Evolutionary conservation across 208 protist species (phyloP).

Genomic region (Herpetomonas tarakana): DNA sequence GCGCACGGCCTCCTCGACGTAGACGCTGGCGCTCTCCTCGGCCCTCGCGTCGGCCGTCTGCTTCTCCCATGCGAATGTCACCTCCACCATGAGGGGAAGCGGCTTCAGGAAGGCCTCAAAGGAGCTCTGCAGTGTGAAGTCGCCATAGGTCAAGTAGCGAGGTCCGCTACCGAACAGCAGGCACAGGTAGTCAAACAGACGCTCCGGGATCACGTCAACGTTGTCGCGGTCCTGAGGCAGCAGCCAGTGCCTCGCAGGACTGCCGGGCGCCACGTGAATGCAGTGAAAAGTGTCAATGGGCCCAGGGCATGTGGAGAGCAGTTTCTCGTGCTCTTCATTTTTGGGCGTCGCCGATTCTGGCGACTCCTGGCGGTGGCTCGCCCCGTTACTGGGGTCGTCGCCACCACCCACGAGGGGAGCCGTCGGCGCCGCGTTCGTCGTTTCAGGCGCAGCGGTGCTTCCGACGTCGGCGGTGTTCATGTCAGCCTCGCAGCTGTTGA

Average conservation of each 20-base stretch:
- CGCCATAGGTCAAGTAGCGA: conserved; percentile 51
- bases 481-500: neutral
- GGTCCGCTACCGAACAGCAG: conserved; percentile 60
- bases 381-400: neutral
- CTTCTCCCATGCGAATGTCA: conserved; percentile 24
- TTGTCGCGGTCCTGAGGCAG: conserved; percentile 13
- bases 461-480: neutral
- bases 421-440: conserved; percentile 4
- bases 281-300: conserved; percentile 64
- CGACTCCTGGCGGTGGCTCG: too few relatives aligned
- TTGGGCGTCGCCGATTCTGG: too few relatives aligned
- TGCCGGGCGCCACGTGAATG: conserved; percentile 25
- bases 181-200: conserved; percentile 56
- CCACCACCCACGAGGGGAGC: conserved; percentile 5
- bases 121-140: conserved; percentile 28
- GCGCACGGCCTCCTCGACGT: conserved; percentile 35
- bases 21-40: conserved; percentile 23
- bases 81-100: conserved; percentile 21
- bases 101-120: conserved; percentile 29
- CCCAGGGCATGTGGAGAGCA: conserved; percentile 22
- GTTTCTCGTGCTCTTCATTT: neutral
- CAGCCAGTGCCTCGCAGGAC: conserved; percentile 46
- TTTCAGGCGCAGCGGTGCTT: neutral
- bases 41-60: conserved; percentile 10
- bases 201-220: conserved; percentile 65